Base-by-base conservation (phyloP, 2,329 filamentous ascomycete genomes). In the Beauveria rudraprayagi region DNA sequence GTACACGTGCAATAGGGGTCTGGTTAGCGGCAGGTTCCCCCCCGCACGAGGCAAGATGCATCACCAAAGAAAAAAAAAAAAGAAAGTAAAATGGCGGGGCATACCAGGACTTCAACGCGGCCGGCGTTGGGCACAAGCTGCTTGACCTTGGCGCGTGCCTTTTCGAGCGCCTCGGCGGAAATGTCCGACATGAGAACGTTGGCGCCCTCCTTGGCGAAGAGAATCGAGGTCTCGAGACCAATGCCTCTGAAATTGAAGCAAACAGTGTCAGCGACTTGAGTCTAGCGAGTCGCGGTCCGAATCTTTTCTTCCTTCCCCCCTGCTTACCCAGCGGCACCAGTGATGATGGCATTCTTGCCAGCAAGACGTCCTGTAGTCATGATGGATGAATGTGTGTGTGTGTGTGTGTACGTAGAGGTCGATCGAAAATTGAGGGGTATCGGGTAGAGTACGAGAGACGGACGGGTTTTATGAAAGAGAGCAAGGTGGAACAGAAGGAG, bases 171-270 rank as follows among this genome's bases (percentile, higher is more conserved):
- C 5, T 87, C 84, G 50, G 80, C 83, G 5, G 91, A 93, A 67
- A 96, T 91, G 71, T 97, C 92, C 63, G 89, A 84, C 84, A 97
- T 86, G 66, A 96, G 78, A 61, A 97, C 85, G 64, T 84, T 88
- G 70, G 91, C 92, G 64, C 92, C 92, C 78, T 97, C 92, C 65
- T 89, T 89, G 63, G 87, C 88, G 71, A 97, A 96, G 62, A 96
- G 88, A 67, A 97, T 92, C 61, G 84, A 84, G 2, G 92, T 96
- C 78, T 97, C 92, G 54, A 97, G 88, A 66, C 92, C 92, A 70
- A 97, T 97, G 70, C 92, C 92, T 70, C 92, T 92, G 70, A 22
- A 14, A 24, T 19, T 22, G 5, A 10, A 56, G n/a, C 30, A 7
- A 7, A 47, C 40, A 26, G 3, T 17, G 63, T 61, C 50, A 56